Conservation (phyloP, 2,329 filamentous ascomycete species). For the Thyridium curvatum region DNA sequence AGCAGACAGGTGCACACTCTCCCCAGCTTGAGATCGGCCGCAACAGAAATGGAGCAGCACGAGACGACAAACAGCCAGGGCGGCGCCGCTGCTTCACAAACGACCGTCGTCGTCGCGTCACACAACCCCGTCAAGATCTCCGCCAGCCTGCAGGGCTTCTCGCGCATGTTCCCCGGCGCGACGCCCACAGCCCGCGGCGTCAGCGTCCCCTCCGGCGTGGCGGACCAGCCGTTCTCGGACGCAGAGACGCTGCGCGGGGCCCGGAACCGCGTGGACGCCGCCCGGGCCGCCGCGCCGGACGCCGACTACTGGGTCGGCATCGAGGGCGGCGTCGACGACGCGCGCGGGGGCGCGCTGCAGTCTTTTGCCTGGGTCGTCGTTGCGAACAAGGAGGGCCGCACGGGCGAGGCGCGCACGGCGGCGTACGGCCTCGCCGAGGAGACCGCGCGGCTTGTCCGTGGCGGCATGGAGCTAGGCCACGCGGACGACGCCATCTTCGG, state of each 20-base stretch:
- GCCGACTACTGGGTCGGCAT: constrained; percentile 34
- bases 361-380: constrained; percentile 35
- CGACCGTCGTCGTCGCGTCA: constrained; percentile 26
- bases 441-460: constrained; percentile 23
- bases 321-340: constrained; percentile 30
- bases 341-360: constrained; percentile 17
- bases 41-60: no score
- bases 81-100: no score
- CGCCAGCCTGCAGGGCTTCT: constrained; percentile 28
- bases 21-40: no score
- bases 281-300: constrained; percentile 17
- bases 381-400: constrained; percentile 15
- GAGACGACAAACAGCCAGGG: no score
- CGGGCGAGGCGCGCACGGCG: constrained; percentile 29
- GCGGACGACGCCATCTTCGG: constrained; percentile 32
- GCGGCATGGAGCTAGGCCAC: constrained; percentile 31
- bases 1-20: no score
- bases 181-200: constrained; percentile 17
- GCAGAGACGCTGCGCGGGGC: constrained; percentile 30
- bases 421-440: constrained; percentile 29
- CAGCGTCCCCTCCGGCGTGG: constrained; percentile 28
- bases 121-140: constrained; percentile 32
- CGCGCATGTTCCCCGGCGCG: constrained; percentile 22
- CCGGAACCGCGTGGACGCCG: constrained; percentile 26
- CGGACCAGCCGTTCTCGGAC: constrained; percentile 31